A percentile compares a stretch with the other conserved stretches of the same genome.
These are phyloP conservation scores for Yarrowia hollandica DNA, from an alignment of 805 yeast genomes.

Conservation along the genomic window DNA sequence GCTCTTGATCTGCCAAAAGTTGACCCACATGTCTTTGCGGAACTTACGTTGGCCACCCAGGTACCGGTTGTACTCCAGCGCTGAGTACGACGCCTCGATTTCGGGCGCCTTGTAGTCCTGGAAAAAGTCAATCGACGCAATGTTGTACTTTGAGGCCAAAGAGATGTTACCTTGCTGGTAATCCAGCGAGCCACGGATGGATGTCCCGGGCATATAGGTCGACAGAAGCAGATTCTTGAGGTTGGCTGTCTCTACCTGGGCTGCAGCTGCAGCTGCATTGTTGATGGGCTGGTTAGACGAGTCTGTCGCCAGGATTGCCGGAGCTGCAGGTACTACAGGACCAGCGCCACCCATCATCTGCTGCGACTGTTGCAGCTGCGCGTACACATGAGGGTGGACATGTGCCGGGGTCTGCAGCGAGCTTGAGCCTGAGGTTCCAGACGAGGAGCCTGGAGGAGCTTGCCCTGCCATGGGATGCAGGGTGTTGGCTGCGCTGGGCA, in stretches of 20 bases:
- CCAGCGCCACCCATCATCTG: conserved; percentile 18
- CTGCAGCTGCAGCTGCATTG: conserved; percentile 8
- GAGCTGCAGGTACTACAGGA: conserved; percentile 1
- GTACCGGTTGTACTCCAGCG: conserved; percentile 37
- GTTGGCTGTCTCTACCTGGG: conserved; percentile 7
- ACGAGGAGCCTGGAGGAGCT: neutral
- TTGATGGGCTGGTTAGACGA: conserved; percentile 13
- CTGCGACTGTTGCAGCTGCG: conserved; percentile 23
- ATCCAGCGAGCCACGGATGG: conserved; percentile 36
- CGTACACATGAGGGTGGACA: conserved; percentile 26
- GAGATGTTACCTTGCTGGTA: conserved; percentile 34
- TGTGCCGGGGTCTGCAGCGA: conserved; percentile 26
- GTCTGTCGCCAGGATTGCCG: conserved; percentile 6
- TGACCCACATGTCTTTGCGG: conserved; percentile 40
- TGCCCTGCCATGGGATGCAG: conserved; percentile 18
- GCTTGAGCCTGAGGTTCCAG: neutral
- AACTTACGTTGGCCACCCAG: conserved; percentile 38
- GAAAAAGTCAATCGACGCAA: conserved; percentile 30
- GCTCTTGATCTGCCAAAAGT: conserved; percentile 38
- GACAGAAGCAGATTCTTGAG: conserved; percentile 15
- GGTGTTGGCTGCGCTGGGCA: conserved; percentile 4
- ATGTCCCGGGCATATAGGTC: conserved; percentile 37
- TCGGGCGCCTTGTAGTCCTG: conserved; percentile 29
- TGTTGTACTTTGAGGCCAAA: conserved; percentile 28
- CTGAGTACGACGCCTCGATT: conserved; percentile 36